A percentile compares a stretch with the other conserved stretches of the same genome.
Evolutionary conservation across 805 yeast species (phyloP).

Genomic region (Spathaspora girioi): DNA sequence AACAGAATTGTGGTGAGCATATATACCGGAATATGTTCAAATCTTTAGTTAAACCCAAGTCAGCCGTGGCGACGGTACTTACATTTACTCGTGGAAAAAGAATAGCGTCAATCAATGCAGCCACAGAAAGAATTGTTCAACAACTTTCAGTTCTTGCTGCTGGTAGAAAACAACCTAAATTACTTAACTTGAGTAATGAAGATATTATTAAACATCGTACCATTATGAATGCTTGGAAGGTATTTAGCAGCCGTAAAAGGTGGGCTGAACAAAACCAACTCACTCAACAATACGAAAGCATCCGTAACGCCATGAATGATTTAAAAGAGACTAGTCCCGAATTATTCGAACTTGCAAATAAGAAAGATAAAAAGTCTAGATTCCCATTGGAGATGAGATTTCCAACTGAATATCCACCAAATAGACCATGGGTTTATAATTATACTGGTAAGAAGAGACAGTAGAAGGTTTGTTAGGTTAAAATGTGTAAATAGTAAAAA

Average conservation of each 20-base stretch:
- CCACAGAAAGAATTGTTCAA: conserved; percentile 42
- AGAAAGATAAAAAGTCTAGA: conserved; percentile 24
- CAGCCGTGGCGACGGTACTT: neutral
- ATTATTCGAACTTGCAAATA: conserved; percentile 62
- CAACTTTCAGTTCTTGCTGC: conserved; percentile 84
- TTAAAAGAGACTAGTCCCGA: conserved; percentile 49
- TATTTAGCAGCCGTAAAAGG: conserved; percentile 52
- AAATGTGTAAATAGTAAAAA: conserved; percentile 1
- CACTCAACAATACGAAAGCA: conserved; percentile 59
- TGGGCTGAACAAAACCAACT: conserved; percentile 38
- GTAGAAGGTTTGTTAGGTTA: neutral
- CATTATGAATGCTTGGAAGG: conserved; percentile 78
- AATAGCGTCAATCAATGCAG: conserved; percentile 23
- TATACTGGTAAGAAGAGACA: conserved; percentile 8
- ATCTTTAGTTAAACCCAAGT: neutral
- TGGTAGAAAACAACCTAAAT: conserved; percentile 80
- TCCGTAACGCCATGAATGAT: conserved; percentile 69
- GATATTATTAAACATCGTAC: conserved; percentile 83
- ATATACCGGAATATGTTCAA: conserved; percentile 1
- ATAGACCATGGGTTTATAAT: conserved; percentile 70
- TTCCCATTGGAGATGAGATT: conserved; percentile 82
- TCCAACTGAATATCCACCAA: conserved; percentile 89
- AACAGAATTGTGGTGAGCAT: neutral
- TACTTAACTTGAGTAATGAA: conserved; percentile 70
- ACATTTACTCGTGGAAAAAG: conserved; percentile 9